Evolutionary conservation across 495 filamentous ascomycete species (phyloP).

Genomic region (Neurospora pannonica): DNA sequence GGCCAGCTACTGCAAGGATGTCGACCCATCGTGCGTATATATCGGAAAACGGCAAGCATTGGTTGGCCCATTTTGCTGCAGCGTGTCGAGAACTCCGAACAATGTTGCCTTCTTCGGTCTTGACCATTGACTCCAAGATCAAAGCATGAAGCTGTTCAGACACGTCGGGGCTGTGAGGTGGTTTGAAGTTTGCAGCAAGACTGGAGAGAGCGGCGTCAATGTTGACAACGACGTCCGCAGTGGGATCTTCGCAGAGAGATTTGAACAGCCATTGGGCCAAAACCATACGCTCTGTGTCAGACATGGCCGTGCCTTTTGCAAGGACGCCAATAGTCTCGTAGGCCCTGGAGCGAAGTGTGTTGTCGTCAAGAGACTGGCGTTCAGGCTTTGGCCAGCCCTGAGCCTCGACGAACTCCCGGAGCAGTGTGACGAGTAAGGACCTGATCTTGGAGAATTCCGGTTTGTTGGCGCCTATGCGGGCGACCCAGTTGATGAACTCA

Average conservation of each 20-base stretch:
- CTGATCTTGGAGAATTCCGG: slow-evolving; percentile 50
- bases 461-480: slow-evolving; percentile 55
- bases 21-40: slow-evolving; percentile 79
- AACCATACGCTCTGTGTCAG: slow-evolving; percentile 41
- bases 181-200: slow-evolving; percentile 46
- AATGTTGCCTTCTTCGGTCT: slow-evolving; percentile 40
- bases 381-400: slow-evolving; percentile 73
- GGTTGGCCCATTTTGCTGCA: slow-evolving; percentile 81
- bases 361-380: slow-evolving; percentile 47
- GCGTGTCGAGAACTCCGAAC: slow-evolving; percentile 66
- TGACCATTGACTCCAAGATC: slow-evolving; percentile 57
- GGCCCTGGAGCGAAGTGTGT: slow-evolving; percentile 59
- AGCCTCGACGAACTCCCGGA: slow-evolving; percentile 64
- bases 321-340: slow-evolving; percentile 83
- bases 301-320: slow-evolving; percentile 43
- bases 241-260: slow-evolving; percentile 71
- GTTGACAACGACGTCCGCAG: slow-evolving; percentile 66
- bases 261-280: slow-evolving; percentile 71
- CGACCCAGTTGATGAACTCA: slow-evolving; percentile 79
- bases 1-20: slow-evolving; percentile 63
- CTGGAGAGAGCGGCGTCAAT: slow-evolving; percentile 83
- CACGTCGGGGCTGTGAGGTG: slow-evolving; percentile 26
- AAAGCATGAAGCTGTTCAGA: slow-evolving; percentile 35
- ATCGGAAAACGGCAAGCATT: slow-evolving; percentile 74
- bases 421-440: slow-evolving; percentile 55